Conservation (phyloP, 1,284 basidiomycete species). For the Uromyces viciae-fabae region DNA sequence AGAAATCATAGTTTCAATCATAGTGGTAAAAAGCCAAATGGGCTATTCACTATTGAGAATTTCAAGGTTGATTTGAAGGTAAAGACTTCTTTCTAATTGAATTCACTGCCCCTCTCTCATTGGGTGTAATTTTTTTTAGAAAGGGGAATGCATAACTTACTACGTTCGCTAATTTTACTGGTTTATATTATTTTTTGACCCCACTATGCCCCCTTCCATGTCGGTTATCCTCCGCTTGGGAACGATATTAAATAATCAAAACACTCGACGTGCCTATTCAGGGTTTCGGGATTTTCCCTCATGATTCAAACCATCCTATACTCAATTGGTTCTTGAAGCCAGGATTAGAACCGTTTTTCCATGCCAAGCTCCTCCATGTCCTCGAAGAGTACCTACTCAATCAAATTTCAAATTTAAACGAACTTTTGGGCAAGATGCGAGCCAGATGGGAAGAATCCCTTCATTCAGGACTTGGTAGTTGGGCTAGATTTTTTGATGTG, state of each 20-base stretch:
- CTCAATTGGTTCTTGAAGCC: slow-evolving; percentile 41
- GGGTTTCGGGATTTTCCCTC: slow-evolving; percentile 37
- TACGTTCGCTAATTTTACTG: no score
- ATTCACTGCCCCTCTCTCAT: neutral
- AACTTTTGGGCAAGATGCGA: slow-evolving; percentile 20
- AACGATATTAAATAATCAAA: no score
- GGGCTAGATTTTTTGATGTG: slow-evolving; percentile 7
- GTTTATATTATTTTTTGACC: no score
- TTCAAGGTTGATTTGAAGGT: slow-evolving; percentile 26
- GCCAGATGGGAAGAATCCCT: neutral
- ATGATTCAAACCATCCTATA: slow-evolving; percentile 29
- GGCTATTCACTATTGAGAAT: slow-evolving; percentile 19
- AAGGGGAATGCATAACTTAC: no score
- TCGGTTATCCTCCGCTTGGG: no score
- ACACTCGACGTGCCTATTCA: no score
- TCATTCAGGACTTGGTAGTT: neutral
- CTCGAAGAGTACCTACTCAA: slow-evolving; percentile 15
- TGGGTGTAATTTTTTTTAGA: no score
- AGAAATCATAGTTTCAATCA: neutral
- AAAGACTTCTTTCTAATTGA: neutral
- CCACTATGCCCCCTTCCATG: no score
- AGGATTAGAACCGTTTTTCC: slow-evolving; percentile 25
- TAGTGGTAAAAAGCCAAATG: neutral
- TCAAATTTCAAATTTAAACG: slow-evolving; percentile 12
- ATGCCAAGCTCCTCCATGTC: slow-evolving; percentile 12